Base-by-base conservation (phyloP, 139 green algal genomes). In the Diplosphaera chodatii region DNA sequence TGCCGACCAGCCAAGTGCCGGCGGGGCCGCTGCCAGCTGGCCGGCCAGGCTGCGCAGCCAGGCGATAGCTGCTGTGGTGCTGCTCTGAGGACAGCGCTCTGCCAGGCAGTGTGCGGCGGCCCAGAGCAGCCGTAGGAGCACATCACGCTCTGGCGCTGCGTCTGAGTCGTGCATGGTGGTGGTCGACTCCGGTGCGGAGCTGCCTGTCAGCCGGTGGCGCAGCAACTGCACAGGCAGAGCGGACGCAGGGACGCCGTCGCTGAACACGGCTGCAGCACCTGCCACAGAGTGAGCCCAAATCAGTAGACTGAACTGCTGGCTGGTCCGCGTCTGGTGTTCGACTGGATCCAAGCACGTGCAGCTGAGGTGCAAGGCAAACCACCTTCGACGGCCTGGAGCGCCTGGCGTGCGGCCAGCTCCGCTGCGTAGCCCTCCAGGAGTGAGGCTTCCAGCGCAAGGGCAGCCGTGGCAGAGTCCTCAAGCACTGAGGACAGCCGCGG, bases 71-170 rank as follows among this genome's bases (percentile, higher is more conserved):
- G 48, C 13, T 3, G 48, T 18, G 25, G 13, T 25, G 48, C 75
- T 1, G 55, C 25, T 20, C 4, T n/a, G 20, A 1, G 55, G 65
- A 13, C 71, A 72, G 21, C 77, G 79, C 77, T 85, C 72, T 33
- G 73, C 77, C 63, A 79, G 74, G 62, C 81, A 79, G 32, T 55
- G 69, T 31, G 79, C 84, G 23, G 76, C 72, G 3, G 72, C 65
- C 68, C 73, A 82, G 28, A 69, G 29, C 67, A 83, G 70, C 63
- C 73, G 79, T 59, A 75, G 64, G 33, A 71, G 63, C 40, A 4
- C 3, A 34, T 64, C 32, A 5, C 33, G 66, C 34, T 40, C 34
- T 32, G 34, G 2, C 32, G 32, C 30, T 55, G 64, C 2, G 32
- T 48, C 8, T 48, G 55, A 10, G 8, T 5, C 10, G 4, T 8